Base-by-base conservation (phyloP, 1,284 basidiomycete species). In the Inonotus obliquus region DNA sequence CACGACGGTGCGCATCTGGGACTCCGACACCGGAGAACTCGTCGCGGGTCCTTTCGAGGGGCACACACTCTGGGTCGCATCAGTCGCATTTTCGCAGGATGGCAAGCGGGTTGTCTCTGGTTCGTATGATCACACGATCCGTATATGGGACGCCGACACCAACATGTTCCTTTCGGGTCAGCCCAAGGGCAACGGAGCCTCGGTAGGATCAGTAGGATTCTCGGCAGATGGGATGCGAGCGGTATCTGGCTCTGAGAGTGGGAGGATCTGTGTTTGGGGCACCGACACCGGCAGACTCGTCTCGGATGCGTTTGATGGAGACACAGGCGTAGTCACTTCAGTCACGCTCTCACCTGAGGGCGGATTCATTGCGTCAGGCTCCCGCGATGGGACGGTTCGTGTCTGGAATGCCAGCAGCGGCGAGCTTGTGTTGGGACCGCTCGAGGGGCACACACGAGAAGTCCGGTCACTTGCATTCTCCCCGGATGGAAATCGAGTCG, bases 391-490 rank as follows among this genome's bases (percentile, higher is more conserved):
- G 19, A 38, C 51, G 4, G 27, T 54, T 32, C 11, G 47, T 17
- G 27, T 53, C 2, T 60, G 59, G 59, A 38, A 60, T 27, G 23
- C 51, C 21, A 13, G 25, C 10, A 54, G 49, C 13, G 57, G 27
- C 29, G 19, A 47, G 25, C 14, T 45, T 6, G 19, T 59, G 4
- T 25, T 14, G 17, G 49, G 29, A 14, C 48, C 38, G 6, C 21
- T 49, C 4, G 19, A 17, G 14, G 49, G 38, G 11, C 51, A 60
- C n/a, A 45, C 29, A 21, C 5, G 32, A 14, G 25, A 17, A 25
- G 38, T 60, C 11, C 2, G 6, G 25, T 60, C 51, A 14, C 38
- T 60, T 21, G 37, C 49, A 13, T 60, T 53, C 37, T 60, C 59
- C 7, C 59, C 51, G 6, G 37, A 41, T 17, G 59, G 59, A 21